Percentiles rank a stretch among this genome's conserved stretches.
phyloP scores from a whole-genome alignment of 2,329 filamentous ascomycete genomes.

The Coniochaeta ligniaria region DNA sequence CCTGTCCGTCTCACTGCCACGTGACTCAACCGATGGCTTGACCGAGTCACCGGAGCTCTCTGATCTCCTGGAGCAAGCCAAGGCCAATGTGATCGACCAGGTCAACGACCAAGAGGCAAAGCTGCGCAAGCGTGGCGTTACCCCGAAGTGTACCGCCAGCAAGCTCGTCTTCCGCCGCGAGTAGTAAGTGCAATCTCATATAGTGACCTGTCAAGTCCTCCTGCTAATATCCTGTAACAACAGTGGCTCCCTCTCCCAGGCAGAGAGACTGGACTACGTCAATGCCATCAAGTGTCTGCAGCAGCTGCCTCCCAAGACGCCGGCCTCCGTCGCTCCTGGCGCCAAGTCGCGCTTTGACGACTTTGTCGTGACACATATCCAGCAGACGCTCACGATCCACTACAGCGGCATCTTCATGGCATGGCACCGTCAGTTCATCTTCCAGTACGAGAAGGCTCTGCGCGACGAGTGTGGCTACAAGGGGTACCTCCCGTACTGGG shows the following conservation, averaged over 20 bases:
- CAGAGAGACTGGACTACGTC: constrained; percentile 27
- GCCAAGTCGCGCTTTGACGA: constrained; percentile 21
- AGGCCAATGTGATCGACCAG: constrained; percentile 9
- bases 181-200: constrained; percentile 15
- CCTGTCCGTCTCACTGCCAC: constrained; percentile 6
- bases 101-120: constrained; percentile 11
- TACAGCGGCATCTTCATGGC: constrained; percentile 23
- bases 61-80: constrained; percentile 13
- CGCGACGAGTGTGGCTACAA: constrained; percentile 20
- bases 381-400: constrained; percentile 11
- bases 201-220: not conserved
- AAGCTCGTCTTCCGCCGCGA: constrained; percentile 20
- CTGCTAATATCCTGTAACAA: not conserved
- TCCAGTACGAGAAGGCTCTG: constrained; percentile 22
- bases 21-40: constrained; percentile 4
- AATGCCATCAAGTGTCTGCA: constrained; percentile 29
- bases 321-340: constrained; percentile 22
- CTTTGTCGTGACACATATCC: constrained; percentile 9
- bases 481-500: constrained; percentile 30
- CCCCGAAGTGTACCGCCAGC: constrained; percentile 14
- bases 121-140: constrained; percentile 12
- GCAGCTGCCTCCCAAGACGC: constrained; percentile 19
- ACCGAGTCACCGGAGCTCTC: constrained; percentile 8
- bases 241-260: constrained; percentile 21
- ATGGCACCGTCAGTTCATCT: constrained; percentile 26